Evolutionary conservation across 345 rosid genomes (phyloP), one percentile per base, ranked within the genome.

Genomic region (Euphorbia lathyris): DNA sequence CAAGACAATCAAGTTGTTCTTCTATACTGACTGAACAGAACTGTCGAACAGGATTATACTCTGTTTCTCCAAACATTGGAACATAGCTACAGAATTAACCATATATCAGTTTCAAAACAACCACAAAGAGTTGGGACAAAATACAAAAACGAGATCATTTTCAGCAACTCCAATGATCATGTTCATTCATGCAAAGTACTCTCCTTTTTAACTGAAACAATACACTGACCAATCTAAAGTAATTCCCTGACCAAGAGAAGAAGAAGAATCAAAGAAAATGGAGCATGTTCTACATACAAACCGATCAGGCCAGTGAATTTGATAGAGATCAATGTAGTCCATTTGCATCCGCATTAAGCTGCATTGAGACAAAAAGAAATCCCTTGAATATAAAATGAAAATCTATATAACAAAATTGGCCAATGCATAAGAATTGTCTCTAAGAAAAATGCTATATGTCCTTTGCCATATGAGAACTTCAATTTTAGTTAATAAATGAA

Each of bases 241-340:
- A 19, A 29, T 20, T 32, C 57, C 30, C 43, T 34, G n/a, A 22
- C 22, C 16, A 58, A 14, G 19, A 5, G 26, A 58, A 23, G 10
- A n/a, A 64, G 12, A 40, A 63, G 40, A 32, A 58, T 17, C 2
- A 22, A 20, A 59, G 20, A 69, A 57, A 59, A 75, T 34, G 52
- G 26, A 69, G 52, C 36, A 65, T 45, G 77, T 65, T 67, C 52
- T 43, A 80, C 85, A 79, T 81, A 87, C 88, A 85, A 83, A 87
- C 92, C 89, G 88, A 73, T 85, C 92, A 70, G 89, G 88, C 89
- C 89, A 85, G 58, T 85, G 92, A 64, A 87, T 82, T 79, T 87
- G 89, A 76, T 81, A 85, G 59, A 85, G 85, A 73, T 85, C 92
- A 22, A 87, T 83, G 79, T 80, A 82, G 78, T 85, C 88, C n/a